These are phyloP conservation scores for Saururus chinensis DNA, from an alignment of 164 flowering plant species.

Conservation along the genomic window DNA sequence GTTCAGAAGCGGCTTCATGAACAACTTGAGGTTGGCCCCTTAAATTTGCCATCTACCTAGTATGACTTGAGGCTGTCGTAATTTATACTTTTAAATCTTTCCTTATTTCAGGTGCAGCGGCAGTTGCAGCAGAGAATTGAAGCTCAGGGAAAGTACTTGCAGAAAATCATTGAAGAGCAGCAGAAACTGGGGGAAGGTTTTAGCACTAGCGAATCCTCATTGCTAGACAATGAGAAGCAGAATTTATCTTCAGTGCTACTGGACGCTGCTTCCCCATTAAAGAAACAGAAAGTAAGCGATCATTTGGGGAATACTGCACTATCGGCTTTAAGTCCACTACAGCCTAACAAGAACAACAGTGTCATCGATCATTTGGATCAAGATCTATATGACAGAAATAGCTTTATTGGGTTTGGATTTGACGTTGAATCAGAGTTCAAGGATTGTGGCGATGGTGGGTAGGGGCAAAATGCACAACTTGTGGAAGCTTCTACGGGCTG, in stretches of 20 bases:
- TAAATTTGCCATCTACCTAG: not conserved
- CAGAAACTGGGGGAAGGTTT: slow-evolving; percentile 39
- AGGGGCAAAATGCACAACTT: slow-evolving; percentile 2
- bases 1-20: slow-evolving; percentile 72
- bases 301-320: slow-evolving; percentile 7
- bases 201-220: slow-evolving; percentile 10
- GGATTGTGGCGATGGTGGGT: slow-evolving; percentile 6
- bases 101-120: slow-evolving; percentile 42
- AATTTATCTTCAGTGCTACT: slow-evolving; percentile 7
- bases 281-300: slow-evolving; percentile 28
- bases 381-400: slow-evolving; percentile 14
- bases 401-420: slow-evolving; percentile 11
- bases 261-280: slow-evolving; percentile 21
- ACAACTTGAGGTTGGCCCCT: slow-evolving; percentile 62
- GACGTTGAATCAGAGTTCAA: slow-evolving; percentile 11
- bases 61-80: not conserved
- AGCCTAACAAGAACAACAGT: slow-evolving; percentile 12
- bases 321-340: slow-evolving; percentile 2
- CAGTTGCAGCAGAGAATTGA: slow-evolving; percentile 69
- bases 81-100: not conserved
- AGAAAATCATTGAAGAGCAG: slow-evolving; percentile 69
- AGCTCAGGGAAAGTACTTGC: slow-evolving; percentile 69
- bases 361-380: slow-evolving; percentile 19
- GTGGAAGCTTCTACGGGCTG: not conserved
- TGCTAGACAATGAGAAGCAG: slow-evolving; percentile 15